Evolutionary conservation across 768 basidiomycete genomes (phyloP), one percentile per base, ranked within the genome.

Genomic region (Auricularia heimuer): DNA sequence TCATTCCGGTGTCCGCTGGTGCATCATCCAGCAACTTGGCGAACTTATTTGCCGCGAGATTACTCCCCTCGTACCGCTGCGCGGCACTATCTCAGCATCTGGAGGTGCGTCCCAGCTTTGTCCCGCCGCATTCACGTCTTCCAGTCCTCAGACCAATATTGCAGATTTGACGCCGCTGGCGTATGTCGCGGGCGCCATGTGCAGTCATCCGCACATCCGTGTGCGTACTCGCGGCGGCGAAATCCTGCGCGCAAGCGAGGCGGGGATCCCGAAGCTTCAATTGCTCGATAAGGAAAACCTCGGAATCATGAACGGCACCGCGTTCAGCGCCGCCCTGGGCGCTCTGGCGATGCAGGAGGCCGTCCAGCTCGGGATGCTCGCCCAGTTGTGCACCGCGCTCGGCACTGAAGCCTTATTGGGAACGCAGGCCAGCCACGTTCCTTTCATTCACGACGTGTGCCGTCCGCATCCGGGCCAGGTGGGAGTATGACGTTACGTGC

Each of bases 401-500:
- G 75, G 73, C 7, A 71, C 73, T 45, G 75, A 76, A 54, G 75
- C 75, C 33, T 65, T 76, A 64, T 65, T 72, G 29, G 75, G 75
- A 16, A 64, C 62, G n/a, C 70, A 72, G 58, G 71, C 61, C 34
- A 64, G 67, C 14, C 65, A 66, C 36, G 65, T 56, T 18, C 69
- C 69, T 11, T 76, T 76, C 69, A 70, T 75, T 36, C 73, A 75
- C 67, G 65, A 66, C 54, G 64, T 69, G 33, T 84, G 87, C 16
- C 85, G 92, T 10, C 92, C 92, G 8, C 92, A 94, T 73, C 87
- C 89, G 4, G 92, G 92, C 62, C 92, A 93, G 77, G 82, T 82
- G 65, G 47, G 76, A 75, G 61, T 62, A n/a, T 61, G 37, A 58
- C 4, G 34, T 47, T 42, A 10, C 12, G 45, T 58, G 16, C 34